phyloP scores from a whole-genome alignment of 2,329 filamentous ascomycete genomes.

The Diaporthe vexans region DNA sequence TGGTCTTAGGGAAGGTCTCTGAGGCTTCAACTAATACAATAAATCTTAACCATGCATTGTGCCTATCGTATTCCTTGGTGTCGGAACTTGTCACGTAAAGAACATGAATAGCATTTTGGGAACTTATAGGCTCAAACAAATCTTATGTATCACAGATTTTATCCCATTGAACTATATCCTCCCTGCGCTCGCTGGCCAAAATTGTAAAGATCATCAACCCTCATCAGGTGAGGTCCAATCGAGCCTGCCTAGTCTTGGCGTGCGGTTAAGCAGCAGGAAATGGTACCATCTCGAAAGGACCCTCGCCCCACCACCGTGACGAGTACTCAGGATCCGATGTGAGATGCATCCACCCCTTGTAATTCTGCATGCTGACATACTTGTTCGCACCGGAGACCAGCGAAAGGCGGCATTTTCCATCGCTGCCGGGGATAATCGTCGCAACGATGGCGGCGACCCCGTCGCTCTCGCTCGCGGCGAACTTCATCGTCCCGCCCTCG shows the following conservation, averaged over 20 bases:
- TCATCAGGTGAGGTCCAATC: neutral
- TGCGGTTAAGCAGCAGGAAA: neutral
- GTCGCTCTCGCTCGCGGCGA: neutral
- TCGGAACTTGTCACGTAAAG: neutral
- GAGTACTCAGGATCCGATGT: constrained; percentile 21
- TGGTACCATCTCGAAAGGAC: constrained; percentile 18
- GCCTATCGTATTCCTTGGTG: too few relatives aligned
- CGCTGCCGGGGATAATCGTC: neutral
- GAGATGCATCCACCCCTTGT: constrained; percentile 25
- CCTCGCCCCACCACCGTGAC: constrained; percentile 18
- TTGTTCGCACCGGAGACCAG: neutral
- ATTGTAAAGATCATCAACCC: neutral
- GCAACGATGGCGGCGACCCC: neutral
- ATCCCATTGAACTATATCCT: neutral
- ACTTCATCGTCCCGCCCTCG: neutral
- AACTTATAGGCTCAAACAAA: neutral
- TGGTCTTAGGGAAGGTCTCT: too few relatives aligned
- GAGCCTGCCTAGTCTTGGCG: neutral
- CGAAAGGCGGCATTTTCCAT: constrained; percentile 17
- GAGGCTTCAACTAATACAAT: neutral
- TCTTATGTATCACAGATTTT: neutral
- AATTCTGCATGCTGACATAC: constrained; percentile 23
- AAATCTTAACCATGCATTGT: neutral
- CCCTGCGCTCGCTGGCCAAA: neutral
- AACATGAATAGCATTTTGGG: neutral